These are phyloP conservation scores for Inga oerstediana DNA, from an alignment of 306 rosid genomes.

Conservation along the genomic window DNA sequence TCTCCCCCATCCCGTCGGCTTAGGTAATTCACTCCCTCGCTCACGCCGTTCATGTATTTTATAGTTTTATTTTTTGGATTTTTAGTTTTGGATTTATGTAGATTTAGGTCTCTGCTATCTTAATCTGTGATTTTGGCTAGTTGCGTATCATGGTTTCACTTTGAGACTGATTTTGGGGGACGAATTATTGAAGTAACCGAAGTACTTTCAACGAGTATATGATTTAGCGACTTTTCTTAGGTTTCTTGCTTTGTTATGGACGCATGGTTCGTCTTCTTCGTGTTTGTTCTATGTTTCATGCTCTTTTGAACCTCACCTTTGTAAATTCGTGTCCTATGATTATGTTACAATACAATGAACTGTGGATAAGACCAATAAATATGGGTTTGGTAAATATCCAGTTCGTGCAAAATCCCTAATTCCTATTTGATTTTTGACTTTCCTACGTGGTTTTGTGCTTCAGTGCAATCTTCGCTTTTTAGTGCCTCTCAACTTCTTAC, in stretches of 20 bases:
- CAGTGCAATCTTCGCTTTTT: not conserved
- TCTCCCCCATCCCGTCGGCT: not conserved
- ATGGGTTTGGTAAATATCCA: not conserved
- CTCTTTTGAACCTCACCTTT: not conserved
- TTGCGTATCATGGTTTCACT: not conserved
- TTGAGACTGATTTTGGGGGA: not conserved
- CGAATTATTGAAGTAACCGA: not conserved
- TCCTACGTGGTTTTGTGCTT: not conserved
- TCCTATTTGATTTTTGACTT: not conserved
- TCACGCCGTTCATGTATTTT: not conserved
- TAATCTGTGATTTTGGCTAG: not conserved
- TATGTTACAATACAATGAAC: not conserved
- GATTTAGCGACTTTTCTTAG: not conserved
- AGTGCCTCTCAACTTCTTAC: not conserved
- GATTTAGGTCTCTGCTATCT: not conserved
- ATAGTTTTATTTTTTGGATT: no score
- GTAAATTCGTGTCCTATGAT: not conserved
- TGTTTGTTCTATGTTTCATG: not conserved
- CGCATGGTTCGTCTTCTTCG: not conserved
- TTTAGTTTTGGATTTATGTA: not conserved
- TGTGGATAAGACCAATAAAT: not conserved
- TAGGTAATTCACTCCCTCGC: not conserved
- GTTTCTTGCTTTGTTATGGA: not conserved
- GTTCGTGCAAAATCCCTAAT: not conserved
- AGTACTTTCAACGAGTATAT: not conserved